These are phyloP conservation scores for Scenedesmus sp. DNA, from an alignment of 163 green algal species.

Conservation along the genomic window DNA sequence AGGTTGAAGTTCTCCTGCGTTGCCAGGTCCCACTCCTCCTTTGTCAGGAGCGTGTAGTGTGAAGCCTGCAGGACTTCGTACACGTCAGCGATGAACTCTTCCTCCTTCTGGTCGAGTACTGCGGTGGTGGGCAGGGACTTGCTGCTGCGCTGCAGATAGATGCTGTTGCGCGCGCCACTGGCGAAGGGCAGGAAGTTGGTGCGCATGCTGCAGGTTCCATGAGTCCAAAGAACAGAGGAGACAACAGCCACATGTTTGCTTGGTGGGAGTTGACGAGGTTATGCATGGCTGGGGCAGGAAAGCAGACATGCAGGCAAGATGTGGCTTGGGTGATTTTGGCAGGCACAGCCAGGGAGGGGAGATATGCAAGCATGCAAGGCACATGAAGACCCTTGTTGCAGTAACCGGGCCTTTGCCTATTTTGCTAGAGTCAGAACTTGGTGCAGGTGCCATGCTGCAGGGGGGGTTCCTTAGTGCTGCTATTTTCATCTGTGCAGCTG, in stretches of 20 bases:
- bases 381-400: neutral
- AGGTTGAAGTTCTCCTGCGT: slow-evolving; percentile 58
- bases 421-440: neutral
- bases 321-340: too few relatives aligned
- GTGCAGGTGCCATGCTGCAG: neutral
- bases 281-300: too few relatives aligned
- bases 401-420: too few relatives aligned
- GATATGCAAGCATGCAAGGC: too few relatives aligned
- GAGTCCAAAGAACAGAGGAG: neutral
- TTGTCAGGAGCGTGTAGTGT: slow-evolving; percentile 68
- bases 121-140: slow-evolving; percentile 33
- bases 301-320: too few relatives aligned
- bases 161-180: slow-evolving; percentile 31
- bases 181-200: slow-evolving; percentile 57
- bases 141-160: slow-evolving; percentile 53
- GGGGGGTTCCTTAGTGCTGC: too few relatives aligned
- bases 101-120: slow-evolving; percentile 42
- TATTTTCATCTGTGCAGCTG: neutral
- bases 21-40: slow-evolving; percentile 65
- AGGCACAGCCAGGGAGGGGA: too few relatives aligned
- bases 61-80: slow-evolving; percentile 54
- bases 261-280: too few relatives aligned
- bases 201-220: slow-evolving; percentile 33
- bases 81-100: slow-evolving; percentile 59
- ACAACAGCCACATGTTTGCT: neutral